Evolutionary conservation across 768 basidiomycete genomes (phyloP).

Genomic region (Trametes punicea): DNA sequence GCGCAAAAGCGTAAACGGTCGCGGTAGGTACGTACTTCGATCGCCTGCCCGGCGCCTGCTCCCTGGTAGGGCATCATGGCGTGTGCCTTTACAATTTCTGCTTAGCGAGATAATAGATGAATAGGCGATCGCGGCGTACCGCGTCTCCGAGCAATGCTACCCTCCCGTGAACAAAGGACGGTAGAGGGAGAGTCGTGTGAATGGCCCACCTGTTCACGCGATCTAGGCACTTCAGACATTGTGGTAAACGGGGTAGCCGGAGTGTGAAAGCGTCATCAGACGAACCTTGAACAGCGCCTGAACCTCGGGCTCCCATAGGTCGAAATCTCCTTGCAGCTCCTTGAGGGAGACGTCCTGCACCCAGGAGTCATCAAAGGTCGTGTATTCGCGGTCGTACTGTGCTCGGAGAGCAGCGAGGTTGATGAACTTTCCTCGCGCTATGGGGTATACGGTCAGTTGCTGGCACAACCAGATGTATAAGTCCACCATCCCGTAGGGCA

Average conservation of each 20-base stretch:
- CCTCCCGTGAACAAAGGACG: constrained; percentile 47
- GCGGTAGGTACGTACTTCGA: constrained; percentile 35
- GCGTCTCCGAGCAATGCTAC: constrained; percentile 48
- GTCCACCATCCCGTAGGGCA: constrained; percentile 33
- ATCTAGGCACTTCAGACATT: constrained; percentile 44
- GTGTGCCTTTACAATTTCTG: constrained; percentile 27
- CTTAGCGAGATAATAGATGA: not conserved
- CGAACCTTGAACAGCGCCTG: constrained; percentile 51
- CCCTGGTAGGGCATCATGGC: constrained; percentile 44
- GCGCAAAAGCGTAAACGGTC: not conserved
- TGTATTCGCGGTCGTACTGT: constrained; percentile 49
- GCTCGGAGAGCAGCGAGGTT: constrained; percentile 61
- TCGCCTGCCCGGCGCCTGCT: constrained; percentile 41
- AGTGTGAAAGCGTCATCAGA: not conserved
- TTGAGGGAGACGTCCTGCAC: constrained; percentile 41
- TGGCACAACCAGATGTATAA: constrained; percentile 24
- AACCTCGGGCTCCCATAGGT: constrained; percentile 58
- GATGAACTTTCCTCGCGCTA: constrained; percentile 52
- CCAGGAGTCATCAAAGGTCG: constrained; percentile 50
- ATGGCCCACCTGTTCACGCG: constrained; percentile 55
- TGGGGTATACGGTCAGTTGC: constrained; percentile 63
- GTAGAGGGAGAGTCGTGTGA: constrained; percentile 51
- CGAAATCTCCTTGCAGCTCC: constrained; percentile 45
- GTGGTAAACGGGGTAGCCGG: not conserved
- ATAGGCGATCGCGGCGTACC: constrained; percentile 16